A percentile compares a stretch with the other conserved stretches of the same genome.
These are phyloP conservation scores for Botryotinia narcissicola DNA, from an alignment of 2,329 filamentous ascomycete species.

Conservation along the genomic window DNA sequence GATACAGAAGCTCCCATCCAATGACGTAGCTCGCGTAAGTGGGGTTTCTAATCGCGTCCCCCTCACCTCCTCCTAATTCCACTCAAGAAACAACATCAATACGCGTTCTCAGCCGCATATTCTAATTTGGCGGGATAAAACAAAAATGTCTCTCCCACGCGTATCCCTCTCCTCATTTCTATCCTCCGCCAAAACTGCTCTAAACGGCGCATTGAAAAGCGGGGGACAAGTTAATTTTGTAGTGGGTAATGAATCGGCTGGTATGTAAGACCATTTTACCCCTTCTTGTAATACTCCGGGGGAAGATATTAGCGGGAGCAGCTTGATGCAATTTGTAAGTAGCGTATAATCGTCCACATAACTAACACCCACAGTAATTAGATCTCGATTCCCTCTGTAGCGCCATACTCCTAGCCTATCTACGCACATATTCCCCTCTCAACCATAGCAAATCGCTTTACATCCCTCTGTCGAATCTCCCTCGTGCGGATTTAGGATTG, in stretches of 20 bases:
- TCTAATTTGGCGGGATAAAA: not conserved
- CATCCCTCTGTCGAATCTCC: conserved; percentile 72
- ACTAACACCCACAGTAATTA: conserved; percentile 36
- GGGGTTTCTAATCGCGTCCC: not conserved
- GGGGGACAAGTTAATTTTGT: conserved; percentile 56
- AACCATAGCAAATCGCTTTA: conserved; percentile 49
- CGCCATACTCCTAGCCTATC: conserved; percentile 70
- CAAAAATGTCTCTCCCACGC: conserved; percentile 34
- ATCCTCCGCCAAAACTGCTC: conserved; percentile 47
- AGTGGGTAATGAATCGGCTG: conserved; percentile 66
- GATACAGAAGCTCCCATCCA: not conserved
- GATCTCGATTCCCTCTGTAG: conserved; percentile 81
- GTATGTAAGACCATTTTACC: conserved; percentile 43
- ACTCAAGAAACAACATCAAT: not conserved
- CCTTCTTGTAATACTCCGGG: not conserved
- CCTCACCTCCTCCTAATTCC: not conserved
- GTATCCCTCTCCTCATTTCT: conserved; percentile 52
- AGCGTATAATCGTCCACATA: not conserved
- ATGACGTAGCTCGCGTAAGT: not conserved
- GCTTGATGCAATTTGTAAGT: not conserved
- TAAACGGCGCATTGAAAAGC: conserved; percentile 46
- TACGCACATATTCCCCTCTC: conserved; percentile 57
- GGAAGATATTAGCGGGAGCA: not conserved
- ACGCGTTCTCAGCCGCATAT: not conserved
- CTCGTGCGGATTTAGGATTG: conserved; percentile 64